Evolutionary conservation across 306 rosid genomes (phyloP).

Genomic region (Vicia villosa): DNA sequence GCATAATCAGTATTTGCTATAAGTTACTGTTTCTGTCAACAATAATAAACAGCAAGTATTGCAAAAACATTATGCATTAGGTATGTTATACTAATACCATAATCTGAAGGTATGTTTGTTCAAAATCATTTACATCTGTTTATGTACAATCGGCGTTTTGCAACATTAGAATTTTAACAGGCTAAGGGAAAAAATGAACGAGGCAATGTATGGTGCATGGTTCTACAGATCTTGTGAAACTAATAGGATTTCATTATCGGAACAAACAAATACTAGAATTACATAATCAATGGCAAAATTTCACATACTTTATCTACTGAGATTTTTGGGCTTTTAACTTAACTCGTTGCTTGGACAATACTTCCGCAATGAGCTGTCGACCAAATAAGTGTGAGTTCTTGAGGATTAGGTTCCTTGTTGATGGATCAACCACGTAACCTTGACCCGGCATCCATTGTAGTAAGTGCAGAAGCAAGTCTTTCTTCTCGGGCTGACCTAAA

Average conservation of each 20-base stretch:
- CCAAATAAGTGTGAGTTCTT: slow-evolving; percentile 82
- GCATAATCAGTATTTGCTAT: background rate
- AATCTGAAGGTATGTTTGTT: too few relatives aligned
- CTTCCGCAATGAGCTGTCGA: slow-evolving; percentile 79
- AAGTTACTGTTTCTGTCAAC: background rate
- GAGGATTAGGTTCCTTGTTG: slow-evolving; percentile 77
- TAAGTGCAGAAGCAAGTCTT: slow-evolving; percentile 77
- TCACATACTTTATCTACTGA: slow-evolving; percentile 28
- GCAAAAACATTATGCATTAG: background rate
- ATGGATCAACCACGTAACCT: slow-evolving; percentile 73
- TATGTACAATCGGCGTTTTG: slow-evolving; percentile 21
- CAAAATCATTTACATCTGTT: slow-evolving; percentile 8
- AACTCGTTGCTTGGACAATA: slow-evolving; percentile 71
- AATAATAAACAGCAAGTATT: background rate
- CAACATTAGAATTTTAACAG: background rate
- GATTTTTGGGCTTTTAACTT: slow-evolving; percentile 43
- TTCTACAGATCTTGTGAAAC: background rate
- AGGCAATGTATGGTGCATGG: slow-evolving; percentile 1
- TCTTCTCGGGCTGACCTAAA: slow-evolving; percentile 73
- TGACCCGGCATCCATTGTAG: slow-evolving; percentile 90
- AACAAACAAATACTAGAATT: slow-evolving; percentile 15
- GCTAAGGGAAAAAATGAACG: background rate
- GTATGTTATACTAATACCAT: background rate
- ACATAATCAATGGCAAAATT: slow-evolving; percentile 18
- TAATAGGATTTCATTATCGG: slow-evolving; percentile 3